Evolutionary conservation across 2,329 filamentous ascomycete species (phyloP).

Genomic region (Lomentospora prolificans): DNA sequence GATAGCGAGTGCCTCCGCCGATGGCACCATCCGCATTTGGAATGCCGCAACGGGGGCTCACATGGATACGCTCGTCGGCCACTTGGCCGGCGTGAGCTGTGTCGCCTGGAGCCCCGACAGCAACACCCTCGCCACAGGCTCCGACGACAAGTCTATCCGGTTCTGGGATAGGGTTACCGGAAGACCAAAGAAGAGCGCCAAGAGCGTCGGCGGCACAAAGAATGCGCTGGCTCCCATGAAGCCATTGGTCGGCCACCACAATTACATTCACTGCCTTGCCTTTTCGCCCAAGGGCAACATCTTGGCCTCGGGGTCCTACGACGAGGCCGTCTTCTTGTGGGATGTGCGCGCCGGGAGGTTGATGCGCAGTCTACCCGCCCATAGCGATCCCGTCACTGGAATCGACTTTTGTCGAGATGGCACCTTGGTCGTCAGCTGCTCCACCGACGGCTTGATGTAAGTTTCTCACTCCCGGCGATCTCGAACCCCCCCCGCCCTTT

Average conservation of each 20-base stretch:
- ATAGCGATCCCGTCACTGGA: constrained; percentile 87
- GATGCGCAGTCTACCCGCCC: constrained; percentile 86
- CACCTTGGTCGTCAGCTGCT: constrained; percentile 84
- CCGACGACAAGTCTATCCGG: constrained; percentile 91
- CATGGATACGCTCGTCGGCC: constrained; percentile 82
- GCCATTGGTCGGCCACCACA: constrained; percentile 78
- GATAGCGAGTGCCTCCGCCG: constrained; percentile 84
- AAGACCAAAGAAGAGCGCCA: constrained; percentile 38
- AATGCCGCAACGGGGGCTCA: constrained; percentile 66
- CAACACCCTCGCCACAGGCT: constrained; percentile 77
- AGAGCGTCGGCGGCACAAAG: constrained; percentile 17
- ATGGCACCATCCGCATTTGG: constrained; percentile 89
- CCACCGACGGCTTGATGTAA: constrained; percentile 79
- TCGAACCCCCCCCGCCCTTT: no score
- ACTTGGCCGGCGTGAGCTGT: constrained; percentile 85
- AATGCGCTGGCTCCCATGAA: constrained; percentile 26
- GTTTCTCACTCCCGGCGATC: no score
- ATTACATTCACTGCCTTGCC: constrained; percentile 87
- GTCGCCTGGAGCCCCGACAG: constrained; percentile 92
- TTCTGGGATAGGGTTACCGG: constrained; percentile 72
- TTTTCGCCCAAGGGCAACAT: constrained; percentile 99
- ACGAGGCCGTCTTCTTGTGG: constrained; percentile 96
- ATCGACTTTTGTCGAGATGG: constrained; percentile 92
- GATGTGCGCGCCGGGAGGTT: constrained; percentile 79
- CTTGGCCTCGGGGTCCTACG: constrained; percentile 87